phyloP scores from a whole-genome alignment of 2,329 filamentous ascomycete genomes.

The Pseudocercospora fijiensis region DNA sequence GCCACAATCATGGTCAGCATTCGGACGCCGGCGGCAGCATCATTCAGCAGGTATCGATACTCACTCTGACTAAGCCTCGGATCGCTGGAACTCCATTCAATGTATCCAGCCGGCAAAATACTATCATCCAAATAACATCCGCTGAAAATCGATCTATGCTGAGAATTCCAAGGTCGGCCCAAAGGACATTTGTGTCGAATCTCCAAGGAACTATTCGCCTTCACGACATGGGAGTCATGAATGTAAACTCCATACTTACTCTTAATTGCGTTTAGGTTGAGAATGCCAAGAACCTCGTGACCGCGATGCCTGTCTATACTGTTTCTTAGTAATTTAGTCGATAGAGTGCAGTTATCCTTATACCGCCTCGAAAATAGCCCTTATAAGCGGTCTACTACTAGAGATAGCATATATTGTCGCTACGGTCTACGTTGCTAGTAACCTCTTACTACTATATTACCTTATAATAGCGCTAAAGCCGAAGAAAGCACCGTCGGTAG shows the following conservation, averaged over 20 bases:
- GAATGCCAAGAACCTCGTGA: too few relatives aligned
- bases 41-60: slow-evolving; percentile 13
- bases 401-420: too few relatives aligned
- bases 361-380: too few relatives aligned
- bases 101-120: slow-evolving; percentile 56
- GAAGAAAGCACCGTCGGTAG: too few relatives aligned
- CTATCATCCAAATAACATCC: slow-evolving; percentile 56
- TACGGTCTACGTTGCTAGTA: too few relatives aligned
- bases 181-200: slow-evolving; percentile 55
- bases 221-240: slow-evolving; percentile 53
- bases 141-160: slow-evolving; percentile 59
- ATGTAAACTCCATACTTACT: slow-evolving; percentile 65
- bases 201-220: slow-evolving; percentile 53
- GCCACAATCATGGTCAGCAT: background rate
- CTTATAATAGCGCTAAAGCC: too few relatives aligned
- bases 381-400: too few relatives aligned
- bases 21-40: slow-evolving; percentile 1
- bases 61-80: slow-evolving; percentile 40
- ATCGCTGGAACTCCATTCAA: slow-evolving; percentile 50
- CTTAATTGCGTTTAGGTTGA: too few relatives aligned
- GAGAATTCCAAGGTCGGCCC: slow-evolving; percentile 62
- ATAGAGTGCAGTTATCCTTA: too few relatives aligned
- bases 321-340: too few relatives aligned
- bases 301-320: too few relatives aligned
- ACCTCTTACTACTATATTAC: too few relatives aligned